Conservation (phyloP, 1,139 yeast genomes). For the Hemisphaericaspora subhashii region DNA sequence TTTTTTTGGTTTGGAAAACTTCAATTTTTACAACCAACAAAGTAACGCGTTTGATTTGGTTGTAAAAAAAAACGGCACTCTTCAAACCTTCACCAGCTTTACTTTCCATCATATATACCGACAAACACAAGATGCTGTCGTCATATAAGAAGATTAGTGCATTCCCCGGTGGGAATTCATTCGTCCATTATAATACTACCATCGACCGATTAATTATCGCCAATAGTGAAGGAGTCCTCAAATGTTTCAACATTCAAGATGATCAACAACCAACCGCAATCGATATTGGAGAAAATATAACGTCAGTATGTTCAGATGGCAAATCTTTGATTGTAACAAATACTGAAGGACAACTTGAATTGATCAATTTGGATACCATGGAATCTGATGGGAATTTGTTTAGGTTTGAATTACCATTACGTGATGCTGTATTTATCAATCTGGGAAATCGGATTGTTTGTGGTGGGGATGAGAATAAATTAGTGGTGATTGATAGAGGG, state of each 20-base stretch:
- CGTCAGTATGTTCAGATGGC: constrained; percentile 28
- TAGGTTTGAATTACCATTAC: constrained; percentile 60
- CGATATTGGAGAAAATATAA: constrained; percentile 48
- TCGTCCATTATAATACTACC: constrained; percentile 34
- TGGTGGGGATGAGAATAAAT: constrained; percentile 76
- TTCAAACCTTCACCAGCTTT: no score
- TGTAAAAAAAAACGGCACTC: no score
- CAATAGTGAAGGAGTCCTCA: constrained; percentile 51
- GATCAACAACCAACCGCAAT: constrained; percentile 54
- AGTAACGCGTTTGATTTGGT: no score
- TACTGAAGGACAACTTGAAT: constrained; percentile 38
- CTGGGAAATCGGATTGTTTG: constrained; percentile 68
- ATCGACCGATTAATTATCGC: constrained; percentile 46
- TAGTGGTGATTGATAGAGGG: constrained; percentile 52
- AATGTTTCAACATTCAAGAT: constrained; percentile 45
- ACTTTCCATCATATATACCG: neutral
- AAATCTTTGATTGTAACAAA: constrained; percentile 29
- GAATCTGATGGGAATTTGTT: constrained; percentile 28
- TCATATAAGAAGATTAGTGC: constrained; percentile 27
- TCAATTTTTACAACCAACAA: no score
- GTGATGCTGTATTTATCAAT: constrained; percentile 66
- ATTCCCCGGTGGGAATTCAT: constrained; percentile 49
- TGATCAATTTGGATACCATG: constrained; percentile 22
- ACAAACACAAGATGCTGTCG: constrained; percentile 8
- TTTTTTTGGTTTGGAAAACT: no score